Evolutionary conservation across 192 early-diverging fungal species (phyloP).

Genomic region (Podila epicladia): DNA sequence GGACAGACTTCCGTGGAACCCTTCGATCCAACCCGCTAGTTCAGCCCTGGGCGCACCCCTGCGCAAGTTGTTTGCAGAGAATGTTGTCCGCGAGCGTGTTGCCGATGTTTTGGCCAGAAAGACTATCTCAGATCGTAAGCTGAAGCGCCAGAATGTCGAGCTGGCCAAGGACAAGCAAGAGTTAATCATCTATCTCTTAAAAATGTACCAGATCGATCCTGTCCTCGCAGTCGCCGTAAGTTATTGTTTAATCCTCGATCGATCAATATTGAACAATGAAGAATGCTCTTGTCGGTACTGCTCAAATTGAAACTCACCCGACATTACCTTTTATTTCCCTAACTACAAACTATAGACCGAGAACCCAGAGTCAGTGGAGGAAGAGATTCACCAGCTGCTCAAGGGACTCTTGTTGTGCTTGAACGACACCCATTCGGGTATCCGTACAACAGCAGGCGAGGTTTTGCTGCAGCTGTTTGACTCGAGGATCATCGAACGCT

Average conservation of each 20-base stretch:
- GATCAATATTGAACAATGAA: background rate
- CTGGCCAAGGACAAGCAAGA: conserved; percentile 80
- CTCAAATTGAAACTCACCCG: background rate
- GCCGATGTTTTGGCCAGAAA: conserved; percentile 46
- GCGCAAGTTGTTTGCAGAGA: conserved; percentile 71
- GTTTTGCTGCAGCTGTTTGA: conserved; percentile 80
- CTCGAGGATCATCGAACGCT: conserved; percentile 74
- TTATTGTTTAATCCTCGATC: conserved; percentile 18
- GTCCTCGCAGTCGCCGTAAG: conserved; percentile 76
- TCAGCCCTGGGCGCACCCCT: conserved; percentile 68
- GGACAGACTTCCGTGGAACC: conserved; percentile 75
- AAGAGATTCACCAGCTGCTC: conserved; percentile 80
- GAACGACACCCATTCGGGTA: conserved; percentile 72
- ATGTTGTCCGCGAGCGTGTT: conserved; percentile 50
- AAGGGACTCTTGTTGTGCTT: conserved; percentile 80
- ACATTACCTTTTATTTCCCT: background rate
- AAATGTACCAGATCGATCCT: conserved; percentile 80
- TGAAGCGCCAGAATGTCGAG: conserved; percentile 63
- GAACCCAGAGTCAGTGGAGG: conserved; percentile 70
- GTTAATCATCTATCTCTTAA: conserved; percentile 80
- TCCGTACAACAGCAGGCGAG: conserved; percentile 77
- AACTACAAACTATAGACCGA: conserved; percentile 56
- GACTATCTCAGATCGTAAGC: conserved; percentile 35
- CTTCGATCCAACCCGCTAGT: conserved; percentile 64
- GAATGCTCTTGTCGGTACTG: background rate